phyloP scores from a whole-genome alignment of 495 filamentous ascomycete genomes.

The Corynascus novoguineensis region DNA sequence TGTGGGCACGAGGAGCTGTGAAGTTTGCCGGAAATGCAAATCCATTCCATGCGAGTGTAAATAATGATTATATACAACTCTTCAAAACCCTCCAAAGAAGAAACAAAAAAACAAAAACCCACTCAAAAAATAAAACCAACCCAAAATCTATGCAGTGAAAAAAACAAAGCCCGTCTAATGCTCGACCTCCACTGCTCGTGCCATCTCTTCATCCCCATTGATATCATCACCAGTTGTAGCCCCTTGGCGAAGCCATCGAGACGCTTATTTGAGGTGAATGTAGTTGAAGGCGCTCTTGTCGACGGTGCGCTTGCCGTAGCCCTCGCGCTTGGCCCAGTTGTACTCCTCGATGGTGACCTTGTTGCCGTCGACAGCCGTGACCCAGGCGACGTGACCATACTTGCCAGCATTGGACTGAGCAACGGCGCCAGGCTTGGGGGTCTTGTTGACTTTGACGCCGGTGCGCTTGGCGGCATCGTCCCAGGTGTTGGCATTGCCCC shows the following conservation, averaged over 20 bases:
- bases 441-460: slow-evolving; percentile 23
- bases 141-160: background rate
- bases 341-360: slow-evolving; percentile 29
- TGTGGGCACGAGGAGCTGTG: background rate
- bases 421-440: slow-evolving; percentile 20
- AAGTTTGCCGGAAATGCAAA: no score
- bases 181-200: background rate
- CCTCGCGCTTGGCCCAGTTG: slow-evolving; percentile 16
- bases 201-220: no score
- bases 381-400: slow-evolving; percentile 26
- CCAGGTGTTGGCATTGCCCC: slow-evolving; percentile 27
- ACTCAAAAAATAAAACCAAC: no score
- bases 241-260: background rate
- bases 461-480: slow-evolving; percentile 18
- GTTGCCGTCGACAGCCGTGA: slow-evolving; percentile 15
- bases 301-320: slow-evolving; percentile 22
- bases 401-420: slow-evolving; percentile 22
- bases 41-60: background rate
- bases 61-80: background rate
- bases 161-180: background rate
- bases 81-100: background rate
- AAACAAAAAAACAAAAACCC: background rate
- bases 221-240: background rate
- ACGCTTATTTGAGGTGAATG: slow-evolving; percentile 20
- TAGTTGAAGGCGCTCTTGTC: slow-evolving; percentile 21